Base-by-base conservation (phyloP, 75 land plant species). In the Gnetum montanum region DNA sequence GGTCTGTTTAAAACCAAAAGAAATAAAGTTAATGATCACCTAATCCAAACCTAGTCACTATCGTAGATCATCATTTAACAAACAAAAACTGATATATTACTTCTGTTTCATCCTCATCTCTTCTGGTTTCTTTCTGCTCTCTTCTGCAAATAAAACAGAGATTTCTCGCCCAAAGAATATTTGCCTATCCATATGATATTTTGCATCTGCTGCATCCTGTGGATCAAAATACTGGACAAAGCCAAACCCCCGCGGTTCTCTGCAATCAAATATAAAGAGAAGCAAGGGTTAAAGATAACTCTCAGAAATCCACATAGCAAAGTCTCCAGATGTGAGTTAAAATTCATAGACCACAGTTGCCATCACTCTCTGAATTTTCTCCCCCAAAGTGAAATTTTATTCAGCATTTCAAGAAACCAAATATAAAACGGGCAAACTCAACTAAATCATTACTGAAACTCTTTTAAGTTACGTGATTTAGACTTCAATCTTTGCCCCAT, bases 241-340 rank as follows among this genome's bases (percentile, higher is more conserved):
- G 8, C 76, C 76, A 50, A 73, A 73, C n/a, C 76, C 76, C 31
- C 76, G 76, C 25, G 74, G 75, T 41, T 73, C 74, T 48, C 76
- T 73, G 59, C 74, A 70, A 8, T 41, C 43, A 0, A 31, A 31
- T 20, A 20, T 36, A 53, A 31, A 31, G 0, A 33, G 43, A 15
- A 41, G 13, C 15, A 41, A 13, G 13, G 3, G 41, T 38, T 12
- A 38, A 15, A 15, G 13, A 27, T 30, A 62, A 37, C 30, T 24
- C n/a, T 24, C 19, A 7, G 28, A 28, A 56, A 62, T n/a, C n/a
- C n/a, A 29, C 68, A 59, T 2, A 2, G 20, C 30, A 30, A 26
- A 31, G 11, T 20, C 12, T 29, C 19, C 20, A 4, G 18, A 55
- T 12, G 15, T 10, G n/a, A n/a, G n/a, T 13, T 55, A 19, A 33